Conservation (phyloP, 257 asterid species). For the Phtheirospermum japonicum region DNA sequence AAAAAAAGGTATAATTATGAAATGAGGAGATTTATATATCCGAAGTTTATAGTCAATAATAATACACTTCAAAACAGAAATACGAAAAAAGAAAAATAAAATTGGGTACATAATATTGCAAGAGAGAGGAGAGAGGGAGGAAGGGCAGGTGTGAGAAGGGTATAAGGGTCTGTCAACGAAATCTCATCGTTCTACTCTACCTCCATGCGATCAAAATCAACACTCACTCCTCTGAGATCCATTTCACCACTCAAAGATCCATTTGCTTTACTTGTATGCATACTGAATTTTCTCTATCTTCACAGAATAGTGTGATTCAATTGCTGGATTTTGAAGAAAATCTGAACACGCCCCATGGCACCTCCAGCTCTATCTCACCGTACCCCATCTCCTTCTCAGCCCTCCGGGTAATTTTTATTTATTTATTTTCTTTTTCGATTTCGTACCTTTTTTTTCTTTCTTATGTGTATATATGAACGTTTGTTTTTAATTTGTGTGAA, state of each 20-base stretch:
- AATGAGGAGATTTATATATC: too few relatives aligned
- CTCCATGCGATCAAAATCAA: constrained; percentile 21
- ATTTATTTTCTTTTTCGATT: neutral
- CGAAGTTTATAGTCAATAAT: too few relatives aligned
- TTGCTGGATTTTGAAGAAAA: constrained; percentile 27
- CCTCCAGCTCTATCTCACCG: constrained; percentile 88
- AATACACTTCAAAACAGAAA: too few relatives aligned
- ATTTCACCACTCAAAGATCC: too few relatives aligned
- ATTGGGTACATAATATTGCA: neutral
- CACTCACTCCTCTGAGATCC: too few relatives aligned
- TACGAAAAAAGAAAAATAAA: too few relatives aligned
- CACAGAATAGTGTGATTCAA: constrained; percentile 17
- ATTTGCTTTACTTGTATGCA: too few relatives aligned
- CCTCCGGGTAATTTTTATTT: constrained; percentile 68
- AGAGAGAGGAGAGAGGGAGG: neutral
- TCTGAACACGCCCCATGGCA: constrained; percentile 47
- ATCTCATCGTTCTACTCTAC: too few relatives aligned
- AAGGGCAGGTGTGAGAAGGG: too few relatives aligned
- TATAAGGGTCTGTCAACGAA: too few relatives aligned
- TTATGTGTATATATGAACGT: neutral
- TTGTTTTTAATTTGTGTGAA: constrained; percentile 1
- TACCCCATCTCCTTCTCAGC: constrained; percentile 96
- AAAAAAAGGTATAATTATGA: too few relatives aligned
- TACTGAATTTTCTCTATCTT: neutral
- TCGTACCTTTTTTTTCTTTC: neutral